Conservation (phyloP, 805 yeast genomes). For the Saccharomycopsis lassenensis region DNA sequence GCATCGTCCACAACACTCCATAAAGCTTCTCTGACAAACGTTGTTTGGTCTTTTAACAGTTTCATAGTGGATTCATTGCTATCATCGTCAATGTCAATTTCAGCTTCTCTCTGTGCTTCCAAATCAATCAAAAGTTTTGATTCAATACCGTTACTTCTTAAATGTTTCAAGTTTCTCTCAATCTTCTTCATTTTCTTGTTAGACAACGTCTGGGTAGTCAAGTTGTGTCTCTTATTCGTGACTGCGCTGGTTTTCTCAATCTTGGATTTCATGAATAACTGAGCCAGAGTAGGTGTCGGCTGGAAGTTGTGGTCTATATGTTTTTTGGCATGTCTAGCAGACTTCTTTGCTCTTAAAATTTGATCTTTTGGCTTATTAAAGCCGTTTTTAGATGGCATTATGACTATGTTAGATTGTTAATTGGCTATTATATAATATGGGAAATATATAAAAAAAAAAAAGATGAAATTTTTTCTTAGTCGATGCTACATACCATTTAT, state of each 20-base stretch:
- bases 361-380: conserved; percentile 65
- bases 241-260: conserved; percentile 10
- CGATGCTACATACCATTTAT: background rate
- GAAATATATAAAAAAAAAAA: conserved; percentile 2
- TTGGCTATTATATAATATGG: background rate
- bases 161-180: conserved; percentile 66
- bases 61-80: conserved; percentile 18
- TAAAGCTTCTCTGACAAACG: conserved; percentile 47
- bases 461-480: conserved; percentile 4
- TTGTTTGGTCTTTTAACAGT: conserved; percentile 20
- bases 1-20: conserved; percentile 63
- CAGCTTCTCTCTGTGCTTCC: conserved; percentile 10
- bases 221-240: conserved; percentile 18
- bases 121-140: conserved; percentile 10
- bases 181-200: conserved; percentile 71
- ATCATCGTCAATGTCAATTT: conserved; percentile 40
- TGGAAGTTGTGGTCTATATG: conserved; percentile 9
- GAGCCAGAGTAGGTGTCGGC: conserved; percentile 16
- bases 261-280: conserved; percentile 9
- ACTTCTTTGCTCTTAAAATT: conserved; percentile 7
- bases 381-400: conserved; percentile 75
- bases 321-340: conserved; percentile 4
- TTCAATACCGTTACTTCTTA: conserved; percentile 16
- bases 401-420: conserved; percentile 2
- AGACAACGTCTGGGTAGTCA: conserved; percentile 53